Conservation (phyloP, 2,329 filamentous ascomycete genomes). For the Fusarium sp. region DNA sequence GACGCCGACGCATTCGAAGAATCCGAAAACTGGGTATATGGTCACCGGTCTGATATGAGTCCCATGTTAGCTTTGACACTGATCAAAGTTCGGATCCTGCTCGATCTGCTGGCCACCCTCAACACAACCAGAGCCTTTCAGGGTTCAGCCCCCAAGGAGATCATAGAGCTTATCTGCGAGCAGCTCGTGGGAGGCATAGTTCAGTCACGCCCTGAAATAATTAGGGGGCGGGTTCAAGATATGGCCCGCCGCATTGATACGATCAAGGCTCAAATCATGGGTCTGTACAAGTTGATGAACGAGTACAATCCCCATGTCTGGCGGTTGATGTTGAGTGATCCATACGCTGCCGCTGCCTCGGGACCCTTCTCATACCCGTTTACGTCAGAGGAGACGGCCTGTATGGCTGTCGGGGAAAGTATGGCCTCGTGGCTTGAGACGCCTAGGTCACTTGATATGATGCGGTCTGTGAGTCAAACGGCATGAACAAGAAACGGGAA, state of each 20-base stretch:
- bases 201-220: neutral
- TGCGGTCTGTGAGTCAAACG: neutral
- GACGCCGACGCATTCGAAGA: conserved; percentile 57
- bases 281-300: conserved; percentile 24
- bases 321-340: conserved; percentile 23
- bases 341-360: neutral
- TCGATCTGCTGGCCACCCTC: conserved; percentile 38
- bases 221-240: conserved; percentile 5
- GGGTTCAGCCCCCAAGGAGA: conserved; percentile 32
- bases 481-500: neutral
- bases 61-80: conserved; percentile 23
- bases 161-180: conserved; percentile 33
- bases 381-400: conserved; percentile 28
- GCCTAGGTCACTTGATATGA: conserved; percentile 11
- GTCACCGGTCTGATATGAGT: conserved; percentile 20
- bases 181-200: conserved; percentile 30
- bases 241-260: neutral
- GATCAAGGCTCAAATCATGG: conserved; percentile 28
- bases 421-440: conserved; percentile 40
- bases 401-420: conserved; percentile 18
- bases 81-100: conserved; percentile 42
- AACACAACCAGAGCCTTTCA: conserved; percentile 15
- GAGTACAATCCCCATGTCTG: conserved; percentile 38
- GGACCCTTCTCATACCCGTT: conserved; percentile 22
- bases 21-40: neutral